Evolutionary conservation across 2,329 filamentous ascomycete species (phyloP), one percentile per base, ranked within the genome.

Genomic region (Camillea tinctor): DNA sequence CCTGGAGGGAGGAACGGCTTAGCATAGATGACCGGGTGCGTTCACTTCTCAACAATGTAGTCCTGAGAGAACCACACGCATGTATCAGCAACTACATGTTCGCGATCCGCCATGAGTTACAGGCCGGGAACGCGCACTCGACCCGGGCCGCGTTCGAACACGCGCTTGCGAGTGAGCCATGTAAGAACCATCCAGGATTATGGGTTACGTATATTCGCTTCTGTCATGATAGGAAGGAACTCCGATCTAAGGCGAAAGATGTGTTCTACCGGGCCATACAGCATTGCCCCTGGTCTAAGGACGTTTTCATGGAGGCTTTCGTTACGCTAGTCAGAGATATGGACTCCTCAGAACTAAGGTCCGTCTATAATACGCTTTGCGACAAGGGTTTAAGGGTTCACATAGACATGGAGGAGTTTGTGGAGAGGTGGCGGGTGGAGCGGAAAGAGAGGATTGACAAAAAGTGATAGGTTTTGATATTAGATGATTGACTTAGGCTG

Each of bases 21-120:
- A 84, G 88, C 22, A 82, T 95, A 57, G 85, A 92, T 62, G 91
- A 96, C 66, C 89, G 91, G 19, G 85, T 96, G 20, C 86, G 90
- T n/a, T 80, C 83, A 5, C 75, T 91, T 8, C 77, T 93, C 11
- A 75, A 81, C 20, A 80, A 81, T 71, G 81, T 81, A 69, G 74
- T 86, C 0, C 73, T 83, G 2, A 64, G 71, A 5, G 66, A 70
- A 17, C 54, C 60, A 6, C 72, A 78, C 55, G 81, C 83, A 67
- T 75, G 75, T 49, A 63, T 81, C 13, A 73, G 73, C 62, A 79
- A 73, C 63, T 79, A 81, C 7, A 63, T 80, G 13, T 84, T 85
- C 68, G 77, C 81, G 21, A 79, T 86, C 53, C 73, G 75, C n/a
- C 77, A 84, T 66, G 84, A 85, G 67, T 70, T 80, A 17, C 71